Evolutionary conservation across 345 rosid species (phyloP).

Genomic region (Noccaea caerulescens): DNA sequence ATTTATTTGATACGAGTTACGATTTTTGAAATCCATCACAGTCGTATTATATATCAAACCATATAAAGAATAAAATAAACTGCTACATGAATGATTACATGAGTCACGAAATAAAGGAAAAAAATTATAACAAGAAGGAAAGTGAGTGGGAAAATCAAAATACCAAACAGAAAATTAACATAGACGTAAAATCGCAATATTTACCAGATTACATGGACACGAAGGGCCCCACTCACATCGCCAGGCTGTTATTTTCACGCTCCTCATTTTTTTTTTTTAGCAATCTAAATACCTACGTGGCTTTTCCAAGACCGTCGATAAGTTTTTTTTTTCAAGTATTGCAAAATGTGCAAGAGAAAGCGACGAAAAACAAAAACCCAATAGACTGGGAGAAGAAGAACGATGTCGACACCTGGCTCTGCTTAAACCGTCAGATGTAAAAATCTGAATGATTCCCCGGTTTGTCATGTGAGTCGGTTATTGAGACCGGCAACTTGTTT

Average conservation of each 20-base stretch:
- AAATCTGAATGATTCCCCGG: constrained; percentile 24
- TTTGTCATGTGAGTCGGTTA: constrained; percentile 39
- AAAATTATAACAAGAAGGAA: background rate
- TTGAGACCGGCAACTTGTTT: constrained; percentile 28
- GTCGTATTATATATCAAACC: background rate
- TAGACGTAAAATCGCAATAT: constrained; percentile 30
- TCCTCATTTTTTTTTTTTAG: background rate
- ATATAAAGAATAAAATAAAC: too few species aligned
- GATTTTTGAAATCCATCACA: background rate
- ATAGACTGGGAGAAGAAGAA: constrained; percentile 17
- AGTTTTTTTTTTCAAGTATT: background rate
- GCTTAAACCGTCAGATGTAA: constrained; percentile 28
- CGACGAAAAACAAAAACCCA: constrained; percentile 33
- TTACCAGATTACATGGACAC: constrained; percentile 27
- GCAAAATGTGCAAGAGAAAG: background rate
- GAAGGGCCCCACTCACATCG: constrained; percentile 13
- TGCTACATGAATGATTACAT: background rate
- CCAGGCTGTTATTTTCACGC: background rate
- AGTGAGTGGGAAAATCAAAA: background rate
- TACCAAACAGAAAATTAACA: constrained; percentile 24
- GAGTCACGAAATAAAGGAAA: background rate
- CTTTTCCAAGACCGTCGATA: constrained; percentile 11
- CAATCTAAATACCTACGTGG: constrained; percentile 24
- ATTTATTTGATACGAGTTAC: background rate
- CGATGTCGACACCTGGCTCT: constrained; percentile 18